Evolutionary conservation across 129 eudicot genomes (phyloP).

Genomic region (Escallonia herrerae): DNA sequence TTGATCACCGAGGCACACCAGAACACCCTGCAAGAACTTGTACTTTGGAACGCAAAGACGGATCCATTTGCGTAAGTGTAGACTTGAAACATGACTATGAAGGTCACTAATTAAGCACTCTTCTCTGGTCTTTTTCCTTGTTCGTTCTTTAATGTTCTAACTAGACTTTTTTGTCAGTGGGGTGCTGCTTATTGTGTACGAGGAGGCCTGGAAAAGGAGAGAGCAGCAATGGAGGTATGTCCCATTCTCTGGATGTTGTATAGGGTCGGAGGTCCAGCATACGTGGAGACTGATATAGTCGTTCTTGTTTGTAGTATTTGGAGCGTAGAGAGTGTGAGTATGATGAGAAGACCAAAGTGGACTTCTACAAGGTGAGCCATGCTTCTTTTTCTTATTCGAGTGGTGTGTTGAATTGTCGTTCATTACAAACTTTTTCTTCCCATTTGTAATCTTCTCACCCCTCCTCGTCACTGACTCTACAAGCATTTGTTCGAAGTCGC

Average conservation of each 20-base stretch:
- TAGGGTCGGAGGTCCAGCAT: neutral
- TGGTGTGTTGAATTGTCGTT: neutral
- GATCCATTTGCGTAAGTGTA: constrained; percentile 74
- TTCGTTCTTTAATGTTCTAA: constrained; percentile 3
- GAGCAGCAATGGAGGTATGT: constrained; percentile 75
- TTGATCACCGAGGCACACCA: constrained; percentile 96
- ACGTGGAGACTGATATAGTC: neutral
- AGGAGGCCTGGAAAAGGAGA: constrained; percentile 87
- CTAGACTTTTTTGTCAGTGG: constrained; percentile 47
- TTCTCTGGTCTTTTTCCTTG: neutral
- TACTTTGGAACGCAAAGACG: constrained; percentile 68
- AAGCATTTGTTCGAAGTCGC: too few relatives aligned
- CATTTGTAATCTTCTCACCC: too few relatives aligned
- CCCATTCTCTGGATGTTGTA: constrained; percentile 3
- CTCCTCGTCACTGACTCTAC: too few relatives aligned
- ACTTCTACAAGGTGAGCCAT: constrained; percentile 60
- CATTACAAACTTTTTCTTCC: too few relatives aligned
- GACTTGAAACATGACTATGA: neutral
- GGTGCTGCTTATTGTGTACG: constrained; percentile 86
- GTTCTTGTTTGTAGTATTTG: constrained; percentile 48
- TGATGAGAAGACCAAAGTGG: constrained; percentile 59
- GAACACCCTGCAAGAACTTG: constrained; percentile 97
- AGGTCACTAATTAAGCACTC: too few relatives aligned
- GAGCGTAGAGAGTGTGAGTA: constrained; percentile 92
- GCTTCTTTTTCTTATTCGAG: neutral